Evolutionary conservation across 2,329 filamentous ascomycete species (phyloP).

Genomic region (Dryadomyces quercus-mongolicae): DNA sequence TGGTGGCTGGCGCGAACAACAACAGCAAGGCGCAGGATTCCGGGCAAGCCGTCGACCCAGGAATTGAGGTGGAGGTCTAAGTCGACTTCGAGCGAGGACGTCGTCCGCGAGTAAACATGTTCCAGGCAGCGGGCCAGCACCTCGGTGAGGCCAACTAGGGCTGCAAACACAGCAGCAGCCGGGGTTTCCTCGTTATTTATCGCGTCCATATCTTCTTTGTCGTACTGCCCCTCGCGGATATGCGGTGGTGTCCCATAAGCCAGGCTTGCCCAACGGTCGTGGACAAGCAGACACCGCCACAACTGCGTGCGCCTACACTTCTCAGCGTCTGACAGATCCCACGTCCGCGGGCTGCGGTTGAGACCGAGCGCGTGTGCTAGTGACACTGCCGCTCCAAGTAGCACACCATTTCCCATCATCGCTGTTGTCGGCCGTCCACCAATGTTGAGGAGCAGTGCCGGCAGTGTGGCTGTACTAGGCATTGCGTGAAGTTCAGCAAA

Average conservation of each 20-base stretch:
- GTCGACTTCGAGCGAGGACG: background rate
- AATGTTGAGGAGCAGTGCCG: constrained; percentile 45
- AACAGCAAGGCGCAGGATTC: background rate
- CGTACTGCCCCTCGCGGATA: constrained; percentile 30
- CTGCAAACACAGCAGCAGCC: constrained; percentile 24
- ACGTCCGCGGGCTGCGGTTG: constrained; percentile 37
- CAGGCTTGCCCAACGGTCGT: constrained; percentile 41
- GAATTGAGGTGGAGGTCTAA: background rate
- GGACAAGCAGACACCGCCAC: constrained; percentile 43
- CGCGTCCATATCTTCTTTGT: constrained; percentile 13
- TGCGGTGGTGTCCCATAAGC: constrained; percentile 40
- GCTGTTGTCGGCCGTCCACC: constrained; percentile 48
- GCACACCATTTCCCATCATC: constrained; percentile 42
- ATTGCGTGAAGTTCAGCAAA: constrained; percentile 44
- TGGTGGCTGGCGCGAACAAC: background rate
- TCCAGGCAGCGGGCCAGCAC: constrained; percentile 19
- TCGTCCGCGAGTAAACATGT: background rate
- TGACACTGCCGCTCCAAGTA: constrained; percentile 36
- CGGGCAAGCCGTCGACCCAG: background rate
- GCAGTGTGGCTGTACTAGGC: constrained; percentile 45
- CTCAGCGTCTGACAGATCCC: constrained; percentile 38
- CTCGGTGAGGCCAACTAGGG: constrained; percentile 31
- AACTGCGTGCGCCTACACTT: constrained; percentile 39
- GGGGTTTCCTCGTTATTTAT: background rate
- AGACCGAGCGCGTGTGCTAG: constrained; percentile 41